phyloP scores from a whole-genome alignment of 192 early-diverging fungal species.

The Backusella sp. region DNA sequence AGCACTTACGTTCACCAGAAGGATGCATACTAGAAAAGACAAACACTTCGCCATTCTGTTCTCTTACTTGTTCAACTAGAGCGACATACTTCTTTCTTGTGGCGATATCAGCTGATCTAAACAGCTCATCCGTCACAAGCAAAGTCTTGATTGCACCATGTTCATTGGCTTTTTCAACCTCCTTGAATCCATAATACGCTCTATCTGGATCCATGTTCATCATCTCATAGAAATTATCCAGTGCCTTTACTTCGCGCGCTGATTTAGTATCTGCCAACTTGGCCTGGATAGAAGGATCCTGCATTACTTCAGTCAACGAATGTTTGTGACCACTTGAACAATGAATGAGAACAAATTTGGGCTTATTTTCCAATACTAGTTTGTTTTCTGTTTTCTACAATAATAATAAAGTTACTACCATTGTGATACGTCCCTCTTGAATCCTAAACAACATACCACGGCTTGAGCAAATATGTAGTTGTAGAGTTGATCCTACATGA shows the following conservation, averaged over 20 bases:
- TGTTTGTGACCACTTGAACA: slow-evolving; percentile 97
- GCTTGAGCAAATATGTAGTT: slow-evolving; percentile 86
- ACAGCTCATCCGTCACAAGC: slow-evolving; percentile 90
- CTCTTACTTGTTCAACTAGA: slow-evolving; percentile 81
- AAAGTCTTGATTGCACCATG: slow-evolving; percentile 84
- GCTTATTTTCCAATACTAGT: slow-evolving; percentile 74
- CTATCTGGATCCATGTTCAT: slow-evolving; percentile 84
- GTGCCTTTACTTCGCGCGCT: slow-evolving; percentile 74
- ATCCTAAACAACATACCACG: slow-evolving; percentile 43
- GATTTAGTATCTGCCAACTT: slow-evolving; percentile 92
- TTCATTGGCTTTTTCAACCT: slow-evolving; percentile 84
- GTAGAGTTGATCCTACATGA: slow-evolving; percentile 75
- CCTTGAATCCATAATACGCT: slow-evolving; percentile 90
- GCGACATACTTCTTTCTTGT: slow-evolving; percentile 84
- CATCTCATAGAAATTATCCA: slow-evolving; percentile 89
- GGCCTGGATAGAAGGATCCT: slow-evolving; percentile 75
- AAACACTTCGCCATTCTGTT: slow-evolving; percentile 72
- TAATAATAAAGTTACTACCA: neutral
- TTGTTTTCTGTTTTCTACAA: slow-evolving; percentile 76
- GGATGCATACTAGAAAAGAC: slow-evolving; percentile 94
- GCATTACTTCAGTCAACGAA: slow-evolving; percentile 91
- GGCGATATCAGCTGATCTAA: slow-evolving; percentile 83
- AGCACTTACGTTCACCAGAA: slow-evolving; percentile 83
- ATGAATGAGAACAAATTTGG: slow-evolving; percentile 88
- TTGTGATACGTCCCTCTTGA: neutral